Evolutionary conservation across 2,329 filamentous ascomycete genomes (phyloP).

Genomic region (Colletotrichum gloeosporioides): DNA sequence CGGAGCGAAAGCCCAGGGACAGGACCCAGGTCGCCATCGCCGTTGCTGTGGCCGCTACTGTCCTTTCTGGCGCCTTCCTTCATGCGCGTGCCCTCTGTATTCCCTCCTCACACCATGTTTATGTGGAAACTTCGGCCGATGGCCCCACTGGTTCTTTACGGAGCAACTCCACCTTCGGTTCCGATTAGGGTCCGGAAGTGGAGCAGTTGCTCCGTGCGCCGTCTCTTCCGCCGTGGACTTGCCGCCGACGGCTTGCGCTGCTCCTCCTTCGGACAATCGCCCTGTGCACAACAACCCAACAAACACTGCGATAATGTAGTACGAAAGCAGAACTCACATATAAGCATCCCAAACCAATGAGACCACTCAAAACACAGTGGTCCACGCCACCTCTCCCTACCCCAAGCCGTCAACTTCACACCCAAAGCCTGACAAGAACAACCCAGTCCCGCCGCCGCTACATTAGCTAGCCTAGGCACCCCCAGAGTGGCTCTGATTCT

Average conservation of each 20-base stretch:
- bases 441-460: neutral
- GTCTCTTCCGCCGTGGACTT: neutral
- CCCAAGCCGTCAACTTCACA: neutral
- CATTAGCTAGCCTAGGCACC: neutral
- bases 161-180: no score
- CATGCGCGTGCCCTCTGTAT: no score
- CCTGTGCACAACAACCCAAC: neutral
- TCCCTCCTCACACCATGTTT: no score
- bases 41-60: no score
- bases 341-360: neutral
- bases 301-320: neutral
- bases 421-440: neutral
- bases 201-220: neutral
- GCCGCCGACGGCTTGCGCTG: neutral
- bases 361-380: neutral
- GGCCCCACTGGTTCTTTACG: no score
- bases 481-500: neutral
- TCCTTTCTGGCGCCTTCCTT: no score
- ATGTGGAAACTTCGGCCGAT: no score
- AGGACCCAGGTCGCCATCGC: no score
- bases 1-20: no score
- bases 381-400: neutral
- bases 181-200: no score
- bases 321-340: neutral
- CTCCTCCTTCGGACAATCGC: neutral